Evolutionary conservation across 208 protist species (phyloP), one percentile per base, ranked within the genome.

Genomic region (Trichomonas gallinae): DNA sequence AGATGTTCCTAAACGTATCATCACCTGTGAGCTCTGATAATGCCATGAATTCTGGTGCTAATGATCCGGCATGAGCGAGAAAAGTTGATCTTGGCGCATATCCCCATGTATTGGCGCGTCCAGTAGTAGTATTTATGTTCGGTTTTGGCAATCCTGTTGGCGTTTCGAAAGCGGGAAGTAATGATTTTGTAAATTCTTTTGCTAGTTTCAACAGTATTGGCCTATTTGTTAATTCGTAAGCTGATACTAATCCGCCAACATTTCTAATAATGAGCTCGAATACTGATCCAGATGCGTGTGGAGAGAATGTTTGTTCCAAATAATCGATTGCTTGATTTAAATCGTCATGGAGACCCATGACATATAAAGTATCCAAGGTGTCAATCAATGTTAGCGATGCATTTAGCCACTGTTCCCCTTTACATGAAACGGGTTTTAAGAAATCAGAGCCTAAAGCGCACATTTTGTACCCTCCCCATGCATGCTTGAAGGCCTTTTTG

Each of bases 231-330:
- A 98, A 72, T 15, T 98, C 48, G 89, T 98, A 98, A 21, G 97
- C 98, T 31, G 97, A 96, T 2, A 98, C 88, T n/a, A 98, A 97
- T 23, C 97, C 98, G 21, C 98, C 98, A 23, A 98, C 34, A 82
- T 97, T 96, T n/a, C 98, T 44, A 96, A 98, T 98, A 34, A 42
- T 97, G 15, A 97, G 97, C 96, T 98, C 98, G 96, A 98, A 98
- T 10, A 98, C 88, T 36, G 97, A 98, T 26, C 46, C 93, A 11
- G 31, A 44, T 46, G 87, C 87, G 6, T 23, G 17, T 49, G 45
- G 38, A 34, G 42, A 23, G 31, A 51, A 93, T 58, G 48, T 93
- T 31, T 23, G 36, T 93, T 93, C 87, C 3, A 93, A 44, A 34
- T 26, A 93, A 51, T 93, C 36, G 15, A 93, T 44, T n/a, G 87